Conservation (phyloP, 768 basidiomycete species). For the Trichaptum fuscoviolaceum region DNA sequence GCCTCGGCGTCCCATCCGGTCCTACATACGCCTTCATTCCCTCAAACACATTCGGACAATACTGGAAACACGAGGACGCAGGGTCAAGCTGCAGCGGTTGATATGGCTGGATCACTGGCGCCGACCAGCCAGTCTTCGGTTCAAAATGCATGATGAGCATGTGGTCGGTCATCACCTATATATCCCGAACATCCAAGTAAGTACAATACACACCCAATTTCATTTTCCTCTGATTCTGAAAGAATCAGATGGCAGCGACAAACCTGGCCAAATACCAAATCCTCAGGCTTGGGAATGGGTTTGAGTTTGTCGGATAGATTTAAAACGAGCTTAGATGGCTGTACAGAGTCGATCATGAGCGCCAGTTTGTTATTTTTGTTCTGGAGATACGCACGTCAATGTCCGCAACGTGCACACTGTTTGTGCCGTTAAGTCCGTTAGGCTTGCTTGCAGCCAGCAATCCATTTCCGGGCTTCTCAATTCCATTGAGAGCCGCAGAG, state of each 20-base stretch:
- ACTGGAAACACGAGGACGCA: constrained; percentile 50
- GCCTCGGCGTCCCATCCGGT: constrained; percentile 62
- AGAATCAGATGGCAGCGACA: constrained; percentile 10
- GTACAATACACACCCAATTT: not conserved
- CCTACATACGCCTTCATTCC: constrained; percentile 74
- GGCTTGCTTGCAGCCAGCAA: not conserved
- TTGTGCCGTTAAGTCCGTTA: not conserved
- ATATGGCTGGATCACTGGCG: constrained; percentile 70
- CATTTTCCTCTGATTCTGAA: not conserved
- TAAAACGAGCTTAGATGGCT: constrained; percentile 55
- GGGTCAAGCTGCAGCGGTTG: constrained; percentile 57
- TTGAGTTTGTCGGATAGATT: constrained; percentile 43
- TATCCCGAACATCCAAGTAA: constrained; percentile 5
- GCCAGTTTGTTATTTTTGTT: not conserved
- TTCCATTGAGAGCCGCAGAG: not conserved
- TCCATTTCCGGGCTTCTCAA: not conserved
- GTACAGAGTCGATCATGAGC: not conserved
- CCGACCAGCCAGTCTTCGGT: constrained; percentile 59
- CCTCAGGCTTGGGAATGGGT: constrained; percentile 41
- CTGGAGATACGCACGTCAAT: not conserved
- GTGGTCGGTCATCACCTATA: constrained; percentile 65
- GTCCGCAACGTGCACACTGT: not conserved
- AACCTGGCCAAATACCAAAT: constrained; percentile 55
- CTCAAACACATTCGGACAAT: constrained; percentile 56
- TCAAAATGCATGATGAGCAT: constrained; percentile 69